phyloP scores from a whole-genome alignment of 2,329 filamentous ascomycete genomes.

The Fusarium graminum region DNA sequence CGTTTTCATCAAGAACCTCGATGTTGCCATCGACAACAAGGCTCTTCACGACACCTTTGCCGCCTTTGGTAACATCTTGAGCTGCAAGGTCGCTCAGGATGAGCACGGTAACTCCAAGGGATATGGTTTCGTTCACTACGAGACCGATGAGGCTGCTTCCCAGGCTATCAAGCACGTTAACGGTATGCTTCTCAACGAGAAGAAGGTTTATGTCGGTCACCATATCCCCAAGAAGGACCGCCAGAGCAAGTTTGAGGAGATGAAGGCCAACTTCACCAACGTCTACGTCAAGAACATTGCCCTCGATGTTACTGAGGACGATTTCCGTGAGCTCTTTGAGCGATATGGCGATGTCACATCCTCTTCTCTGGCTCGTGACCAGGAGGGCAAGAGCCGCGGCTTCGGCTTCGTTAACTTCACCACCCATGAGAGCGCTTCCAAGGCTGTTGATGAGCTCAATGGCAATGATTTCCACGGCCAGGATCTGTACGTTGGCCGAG shows the following conservation, averaged over 20 bases:
- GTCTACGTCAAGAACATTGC: constrained; percentile 99
- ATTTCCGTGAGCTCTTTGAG: constrained; percentile 95
- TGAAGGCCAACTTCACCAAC: constrained; percentile 99
- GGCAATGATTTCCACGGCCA: constrained; percentile 92
- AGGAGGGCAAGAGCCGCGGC: constrained; percentile 91
- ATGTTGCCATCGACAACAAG: constrained; percentile 99
- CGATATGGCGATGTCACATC: constrained; percentile 95
- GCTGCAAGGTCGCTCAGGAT: constrained; percentile 99
- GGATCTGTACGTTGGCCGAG: constrained; percentile 97
- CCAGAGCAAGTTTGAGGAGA: constrained; percentile 99
- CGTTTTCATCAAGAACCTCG: constrained; percentile 99
- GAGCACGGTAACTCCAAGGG: constrained; percentile 97
- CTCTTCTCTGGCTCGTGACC: constrained; percentile 89
- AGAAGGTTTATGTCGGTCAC: constrained; percentile 99
- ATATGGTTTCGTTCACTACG: constrained; percentile 99
- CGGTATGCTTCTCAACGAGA: constrained; percentile 99
- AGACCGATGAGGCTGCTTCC: constrained; percentile 96
- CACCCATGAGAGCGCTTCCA: constrained; percentile 86
- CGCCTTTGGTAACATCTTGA: constrained; percentile 98
- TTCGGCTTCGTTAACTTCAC: constrained; percentile 98
- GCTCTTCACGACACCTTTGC: constrained; percentile 99
- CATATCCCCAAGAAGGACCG: constrained; percentile 99
- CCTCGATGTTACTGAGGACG: constrained; percentile 85
- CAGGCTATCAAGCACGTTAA: constrained; percentile 99
- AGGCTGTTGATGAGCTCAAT: constrained; percentile 92